Percentiles rank a stretch among this genome's conserved stretches.
phyloP scores from a whole-genome alignment of 192 early-diverging fungal species.

The Coemansia sp. region DNA sequence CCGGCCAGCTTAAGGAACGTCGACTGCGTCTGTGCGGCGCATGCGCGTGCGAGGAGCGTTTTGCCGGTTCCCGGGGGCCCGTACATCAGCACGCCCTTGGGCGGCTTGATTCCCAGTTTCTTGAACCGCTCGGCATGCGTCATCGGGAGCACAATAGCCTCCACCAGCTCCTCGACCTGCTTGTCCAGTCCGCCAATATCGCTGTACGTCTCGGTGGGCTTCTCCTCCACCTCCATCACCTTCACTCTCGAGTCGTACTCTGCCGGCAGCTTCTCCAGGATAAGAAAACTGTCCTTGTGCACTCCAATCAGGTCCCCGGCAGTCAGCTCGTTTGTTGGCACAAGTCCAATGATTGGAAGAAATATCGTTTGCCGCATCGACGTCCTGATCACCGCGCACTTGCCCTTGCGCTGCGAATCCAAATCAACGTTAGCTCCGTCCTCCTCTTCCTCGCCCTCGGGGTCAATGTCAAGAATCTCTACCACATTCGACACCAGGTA shows the following conservation, averaged over 20 bases:
- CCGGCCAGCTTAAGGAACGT: constrained; percentile 96
- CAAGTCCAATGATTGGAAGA: constrained; percentile 94
- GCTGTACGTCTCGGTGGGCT: constrained; percentile 96
- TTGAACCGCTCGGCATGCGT: constrained; percentile 84
- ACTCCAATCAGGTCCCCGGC: constrained; percentile 98
- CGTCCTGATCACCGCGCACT: constrained; percentile 96
- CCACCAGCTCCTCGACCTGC: constrained; percentile 85
- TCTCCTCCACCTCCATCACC: constrained; percentile 99
- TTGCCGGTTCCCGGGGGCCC: constrained; percentile 85
- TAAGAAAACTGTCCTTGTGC: constrained; percentile 96
- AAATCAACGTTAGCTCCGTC: constrained; percentile 93
- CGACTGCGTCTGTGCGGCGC: constrained; percentile 95
- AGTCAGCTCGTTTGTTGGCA: constrained; percentile 82
- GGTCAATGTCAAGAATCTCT: constrained; percentile 92
- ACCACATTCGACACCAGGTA: constrained; percentile 96
- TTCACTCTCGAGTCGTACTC: constrained; percentile 99
- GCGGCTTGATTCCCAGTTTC: constrained; percentile 83
- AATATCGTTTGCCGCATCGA: constrained; percentile 96
- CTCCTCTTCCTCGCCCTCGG: constrained; percentile 86
- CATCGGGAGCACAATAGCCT: constrained; percentile 86
- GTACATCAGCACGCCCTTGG: constrained; percentile 84
- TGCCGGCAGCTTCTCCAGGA: constrained; percentile 93
- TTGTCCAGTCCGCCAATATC: constrained; percentile 91
- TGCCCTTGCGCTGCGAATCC: constrained; percentile 91
- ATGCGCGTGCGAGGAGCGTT: constrained; percentile 95